These are phyloP conservation scores for Fusarium devonianum DNA, from an alignment of 2,329 filamentous ascomycete genomes.

Conservation along the genomic window DNA sequence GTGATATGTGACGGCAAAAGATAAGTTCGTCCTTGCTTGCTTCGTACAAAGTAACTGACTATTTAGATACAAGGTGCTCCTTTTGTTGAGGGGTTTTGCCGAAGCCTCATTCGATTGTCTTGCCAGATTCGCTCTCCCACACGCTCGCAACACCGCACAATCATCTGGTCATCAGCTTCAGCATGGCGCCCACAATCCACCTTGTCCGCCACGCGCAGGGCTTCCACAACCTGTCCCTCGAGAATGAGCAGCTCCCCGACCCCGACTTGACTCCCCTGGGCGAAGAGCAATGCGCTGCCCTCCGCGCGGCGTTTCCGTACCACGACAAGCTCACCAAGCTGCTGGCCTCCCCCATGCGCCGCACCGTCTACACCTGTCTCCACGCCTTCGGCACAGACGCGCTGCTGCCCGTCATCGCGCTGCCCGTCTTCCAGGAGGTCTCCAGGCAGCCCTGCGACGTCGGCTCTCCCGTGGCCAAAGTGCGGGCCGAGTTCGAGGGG, in stretches of 20 bases:
- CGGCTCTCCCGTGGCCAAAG: constrained; percentile 63
- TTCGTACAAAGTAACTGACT: too few species aligned
- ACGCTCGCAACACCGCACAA: background rate
- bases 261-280: constrained; percentile 81
- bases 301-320: constrained; percentile 69
- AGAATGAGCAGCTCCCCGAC: constrained; percentile 77
- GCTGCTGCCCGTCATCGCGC: constrained; percentile 62
- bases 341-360: constrained; percentile 79
- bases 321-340: constrained; percentile 72
- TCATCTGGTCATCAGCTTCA: background rate
- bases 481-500: constrained; percentile 68
- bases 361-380: constrained; percentile 81
- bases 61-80: too few species aligned
- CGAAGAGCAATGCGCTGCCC: constrained; percentile 72
- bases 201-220: constrained; percentile 79
- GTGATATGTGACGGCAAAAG: too few species aligned
- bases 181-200: constrained; percentile 65
- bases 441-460: constrained; percentile 78
- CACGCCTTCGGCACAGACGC: constrained; percentile 67
- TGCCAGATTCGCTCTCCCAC: background rate
- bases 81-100: too few species aligned
- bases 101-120: background rate
- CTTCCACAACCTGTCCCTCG: constrained; percentile 77
- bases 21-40: too few species aligned
- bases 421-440: constrained; percentile 83